Evolutionary conservation across 345 rosid species (phyloP), one percentile per base, ranked within the genome.

Genomic region (Dipteronia dyeriana): DNA sequence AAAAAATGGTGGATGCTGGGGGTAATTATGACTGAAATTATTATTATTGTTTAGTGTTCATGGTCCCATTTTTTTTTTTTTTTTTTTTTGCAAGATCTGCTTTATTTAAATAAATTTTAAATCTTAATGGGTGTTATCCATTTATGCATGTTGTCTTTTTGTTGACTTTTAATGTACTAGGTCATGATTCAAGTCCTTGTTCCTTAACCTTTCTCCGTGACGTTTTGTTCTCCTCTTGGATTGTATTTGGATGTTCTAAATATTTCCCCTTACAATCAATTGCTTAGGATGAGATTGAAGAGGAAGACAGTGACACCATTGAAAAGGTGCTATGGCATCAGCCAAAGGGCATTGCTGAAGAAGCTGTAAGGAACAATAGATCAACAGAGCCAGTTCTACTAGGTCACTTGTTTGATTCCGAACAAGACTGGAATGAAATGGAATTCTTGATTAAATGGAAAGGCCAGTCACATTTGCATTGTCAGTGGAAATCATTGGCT

Each of bases 261-360:
- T 59, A 59, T 43, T 38, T 16, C n/a, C 49, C 9, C 29, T 59
- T 25, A 5, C 26, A 54, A 65, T 80, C 22, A 51, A 51, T 75
- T 88, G 59, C 70, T 39, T 84, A 97, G 99, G 99, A 92, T 86
- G 97, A 97, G 82, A 81, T 81, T 82, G 98, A 94, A 81, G 99
- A 91, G 82, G 98, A 94, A 84, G 99, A 94, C 85, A 91, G 92
- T 34, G 99, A 97, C 78, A 88, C 87, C 75, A 94, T 97, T 81
- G 99, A 97, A 85, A 92, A 89, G 83, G 98, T 97, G 76, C 84
- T 97, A 38, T 97, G 99, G 99, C 98, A 97, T 86, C 99, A 94
- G 85, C 94, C 91, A 51, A 94, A 81, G 84, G 92, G 97, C 77
- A 84, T 80, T 85, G 91, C 93, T 79, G 97, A 92, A 83, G 97